Evolutionary conservation across 192 early-diverging fungal genomes (phyloP), one percentile per base, ranked within the genome.

Genomic region (Entomortierella lignicola): DNA sequence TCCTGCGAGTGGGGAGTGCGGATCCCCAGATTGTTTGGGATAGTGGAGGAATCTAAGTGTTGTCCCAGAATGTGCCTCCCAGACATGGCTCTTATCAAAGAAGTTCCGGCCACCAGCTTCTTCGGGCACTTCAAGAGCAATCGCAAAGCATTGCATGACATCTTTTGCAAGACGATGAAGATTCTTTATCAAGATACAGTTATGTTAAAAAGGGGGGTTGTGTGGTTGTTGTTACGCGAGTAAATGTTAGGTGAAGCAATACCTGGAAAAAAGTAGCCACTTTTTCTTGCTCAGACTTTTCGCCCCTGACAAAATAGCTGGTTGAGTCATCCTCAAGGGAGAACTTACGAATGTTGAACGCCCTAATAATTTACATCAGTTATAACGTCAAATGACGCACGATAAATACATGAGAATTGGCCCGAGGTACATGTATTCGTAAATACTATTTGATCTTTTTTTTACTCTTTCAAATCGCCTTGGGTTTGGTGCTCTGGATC

Each of bases 401-500:
- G n/a, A n/a, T n/a, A n/a, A n/a, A n/a, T n/a, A n/a, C n/a, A n/a
- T n/a, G n/a, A n/a, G n/a, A n/a, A n/a, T n/a, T n/a, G n/a, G n/a
- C n/a, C n/a, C n/a, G n/a, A n/a, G n/a, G n/a, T n/a, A n/a, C n/a
- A n/a, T n/a, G n/a, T n/a, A n/a, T n/a, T n/a, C n/a, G n/a, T n/a
- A n/a, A n/a, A n/a, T n/a, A n/a, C n/a, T n/a, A n/a, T n/a, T n/a
- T n/a, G n/a, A n/a, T n/a, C n/a, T n/a, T n/a, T 7, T 0, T 75
- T 82, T 74, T 83, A 88, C 87, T 92, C 91, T 81, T 92, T 92
- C 55, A 81, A 66, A 69, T 92, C 91, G 27, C 84, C 85, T 17
- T 81, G 60, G 13, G 59, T 81, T 68, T 87, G 85, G 26, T 81
- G 77, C 56, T 81, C 72, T 43, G 85, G 83, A 50, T 87, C 86